Evolutionary conservation across 2,329 filamentous ascomycete genomes (phyloP).

Genomic region (Ceratocystis albifundus): DNA sequence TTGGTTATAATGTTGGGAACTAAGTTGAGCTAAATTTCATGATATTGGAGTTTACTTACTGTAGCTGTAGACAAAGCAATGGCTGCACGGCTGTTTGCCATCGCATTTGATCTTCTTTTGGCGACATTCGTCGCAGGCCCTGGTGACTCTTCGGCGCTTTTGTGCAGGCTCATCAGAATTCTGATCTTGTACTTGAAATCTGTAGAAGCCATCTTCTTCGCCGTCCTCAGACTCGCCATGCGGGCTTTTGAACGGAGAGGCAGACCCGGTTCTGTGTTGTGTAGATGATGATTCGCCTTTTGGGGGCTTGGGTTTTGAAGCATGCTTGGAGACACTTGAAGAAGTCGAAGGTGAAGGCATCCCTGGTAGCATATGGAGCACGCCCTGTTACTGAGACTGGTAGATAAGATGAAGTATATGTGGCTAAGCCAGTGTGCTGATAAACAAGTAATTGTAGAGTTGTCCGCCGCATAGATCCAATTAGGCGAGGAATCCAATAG

Average conservation of each 20-base stretch:
- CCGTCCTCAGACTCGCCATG: conserved; percentile 36
- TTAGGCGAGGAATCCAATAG: not conserved
- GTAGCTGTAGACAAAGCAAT: conserved; percentile 97
- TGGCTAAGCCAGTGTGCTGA: not conserved
- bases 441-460: not conserved
- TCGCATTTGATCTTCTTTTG: conserved; percentile 83
- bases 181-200: conserved; percentile 28
- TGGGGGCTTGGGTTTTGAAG: not conserved
- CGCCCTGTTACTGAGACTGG: not conserved
- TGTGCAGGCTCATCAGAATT: conserved; percentile 50
- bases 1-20: conserved; percentile 2
- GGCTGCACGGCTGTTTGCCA: conserved; percentile 79
- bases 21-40: not conserved
- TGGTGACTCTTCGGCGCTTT: conserved; percentile 65
- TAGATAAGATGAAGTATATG: not conserved
- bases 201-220: conserved; percentile 27
- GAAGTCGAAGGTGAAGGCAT: not conserved
- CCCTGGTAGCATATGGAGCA: not conserved
- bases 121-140: conserved; percentile 72
- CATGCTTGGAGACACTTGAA: not conserved
- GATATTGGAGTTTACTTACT: conserved; percentile 44
- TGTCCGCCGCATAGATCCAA: not conserved
- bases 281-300: not conserved
- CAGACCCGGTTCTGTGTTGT: conserved; percentile 29
- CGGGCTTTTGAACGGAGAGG: conserved; percentile 35